Evolutionary conservation across 768 basidiomycete genomes (phyloP), one percentile per base, ranked within the genome.

Genomic region (Leccinum broughii): DNA sequence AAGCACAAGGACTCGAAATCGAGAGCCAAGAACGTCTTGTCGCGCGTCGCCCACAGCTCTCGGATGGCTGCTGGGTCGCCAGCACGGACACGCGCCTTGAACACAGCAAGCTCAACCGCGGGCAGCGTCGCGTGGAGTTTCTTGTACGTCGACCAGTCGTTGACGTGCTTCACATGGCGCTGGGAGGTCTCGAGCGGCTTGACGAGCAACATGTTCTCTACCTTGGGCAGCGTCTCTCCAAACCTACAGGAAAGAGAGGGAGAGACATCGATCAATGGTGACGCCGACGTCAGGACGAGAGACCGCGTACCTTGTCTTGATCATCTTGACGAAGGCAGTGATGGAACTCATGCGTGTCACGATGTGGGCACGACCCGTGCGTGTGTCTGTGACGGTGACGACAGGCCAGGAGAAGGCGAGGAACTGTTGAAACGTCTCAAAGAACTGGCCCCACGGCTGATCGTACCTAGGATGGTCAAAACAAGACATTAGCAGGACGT

Each of bases 331-430:
- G 66, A 93, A 93, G 1, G 89, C 86, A 5, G 83, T 81, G 52
- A 93, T 80, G 34, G 87, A 88, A 4, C 79, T 85, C 62, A 85
- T 74, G 51, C 88, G 83, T n/a, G 90, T 92, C 24, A 90, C 90
- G 57, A 93, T 87, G 71, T 93, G 91, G 0, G 89, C 84, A 62
- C 81, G 81, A 17, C 89, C 87, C 1, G 92, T 90, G 70, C 79
- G 81, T 48, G 78, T 70, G 69, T 92, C 89, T 37, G 92, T 92
- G 49, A 90, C 83, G 1, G 85, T 85, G 62, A 93, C 87, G 17
- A 83, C 85, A 5, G 92, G 92, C 92, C 91, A 93, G 44, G 88
- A 89, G 71, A 92, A 93, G 13, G 83, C 79, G 37, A 93, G 79
- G 72, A 93, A 93, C 30, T 83, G 85, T 52, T 90, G 88, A 68